Base-by-base conservation (phyloP, 495 filamentous ascomycete species). In the Penicillium antarcticum region DNA sequence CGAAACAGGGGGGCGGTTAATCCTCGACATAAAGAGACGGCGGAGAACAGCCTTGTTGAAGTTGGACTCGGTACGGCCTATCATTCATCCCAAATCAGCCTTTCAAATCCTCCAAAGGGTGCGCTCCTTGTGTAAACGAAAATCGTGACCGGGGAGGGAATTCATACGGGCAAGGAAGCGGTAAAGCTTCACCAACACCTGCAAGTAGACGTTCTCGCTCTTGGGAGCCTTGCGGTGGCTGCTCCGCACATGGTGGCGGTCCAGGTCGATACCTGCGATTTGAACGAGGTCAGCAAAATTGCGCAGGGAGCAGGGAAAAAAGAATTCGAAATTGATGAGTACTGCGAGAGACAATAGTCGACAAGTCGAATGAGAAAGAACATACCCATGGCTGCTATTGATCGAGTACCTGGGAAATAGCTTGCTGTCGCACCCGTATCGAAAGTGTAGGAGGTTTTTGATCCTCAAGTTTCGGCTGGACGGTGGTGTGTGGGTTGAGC, bases 41-140 rank as follows among this genome's bases (percentile, higher is more conserved):
- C 91, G 91, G 60, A 97, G 90, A 66, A 98, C 83, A 63, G 89
- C 86, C 80, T 92, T 90, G 86, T 97, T 97, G 87, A 98, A 98
- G 76, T 83, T 80, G 44, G 87, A 85, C 73, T 97, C 92, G 71
- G 94, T 98, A 70, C 92, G 91, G 75, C 92, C 91, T 96, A 62
- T 32, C 18, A 34, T 31, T 46, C 4, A 53, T 40, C 36, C 52
- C 24, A 43, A 18, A 55, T 62, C 56, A 65, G 55, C 63, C 35
- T 48, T 38, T 29, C n/a, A 32, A 9, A 21, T 44, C 46, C 36
- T 55, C 56, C 18, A 23, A 47, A 53, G 29, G 41, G 21, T 14
- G 17, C 31, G 24, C 43, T n/a, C n/a, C 33, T 48, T 53, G 48
- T 50, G 43, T 26, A 39, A 54, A 40, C 9, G 36, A 19, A 18